Evolutionary conservation across 1,284 basidiomycete species (phyloP).

Genomic region (Serendipita sp.): DNA sequence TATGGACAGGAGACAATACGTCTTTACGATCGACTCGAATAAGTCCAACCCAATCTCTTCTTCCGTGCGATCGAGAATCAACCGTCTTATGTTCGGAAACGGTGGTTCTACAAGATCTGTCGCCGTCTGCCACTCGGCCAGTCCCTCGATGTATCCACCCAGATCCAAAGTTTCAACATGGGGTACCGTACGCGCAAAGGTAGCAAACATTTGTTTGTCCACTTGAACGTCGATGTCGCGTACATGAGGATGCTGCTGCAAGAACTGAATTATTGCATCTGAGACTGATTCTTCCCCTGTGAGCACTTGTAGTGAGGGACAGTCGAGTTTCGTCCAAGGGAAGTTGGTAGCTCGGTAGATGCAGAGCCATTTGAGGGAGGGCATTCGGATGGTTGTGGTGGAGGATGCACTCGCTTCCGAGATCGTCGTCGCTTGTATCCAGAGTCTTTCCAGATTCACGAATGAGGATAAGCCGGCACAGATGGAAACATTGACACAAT

Average conservation of each 20-base stretch:
- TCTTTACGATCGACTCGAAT: neutral
- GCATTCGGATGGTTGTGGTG: neutral
- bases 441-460: no score
- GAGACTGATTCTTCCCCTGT: neutral
- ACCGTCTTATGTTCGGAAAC: neutral
- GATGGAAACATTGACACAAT: no score
- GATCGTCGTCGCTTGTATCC: no score
- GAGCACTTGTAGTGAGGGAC: neutral
- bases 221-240: neutral
- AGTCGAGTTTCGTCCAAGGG: neutral
- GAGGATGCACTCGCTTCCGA: no score
- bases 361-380: neutral
- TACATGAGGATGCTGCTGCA: neutral
- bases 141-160: neutral
- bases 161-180: neutral
- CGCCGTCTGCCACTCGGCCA: neutral
- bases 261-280: neutral
- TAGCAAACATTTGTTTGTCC: neutral
- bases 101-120: neutral
- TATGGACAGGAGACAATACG: neutral
- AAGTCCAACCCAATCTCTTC: neutral
- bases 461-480: no score
- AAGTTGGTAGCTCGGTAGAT: neutral
- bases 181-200: neutral
- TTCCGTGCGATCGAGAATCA: neutral